A percentile compares a stretch with the other conserved stretches of the same genome.
Evolutionary conservation across 805 yeast species (phyloP).

Genomic region (Schwanniomyces sp.): DNA sequence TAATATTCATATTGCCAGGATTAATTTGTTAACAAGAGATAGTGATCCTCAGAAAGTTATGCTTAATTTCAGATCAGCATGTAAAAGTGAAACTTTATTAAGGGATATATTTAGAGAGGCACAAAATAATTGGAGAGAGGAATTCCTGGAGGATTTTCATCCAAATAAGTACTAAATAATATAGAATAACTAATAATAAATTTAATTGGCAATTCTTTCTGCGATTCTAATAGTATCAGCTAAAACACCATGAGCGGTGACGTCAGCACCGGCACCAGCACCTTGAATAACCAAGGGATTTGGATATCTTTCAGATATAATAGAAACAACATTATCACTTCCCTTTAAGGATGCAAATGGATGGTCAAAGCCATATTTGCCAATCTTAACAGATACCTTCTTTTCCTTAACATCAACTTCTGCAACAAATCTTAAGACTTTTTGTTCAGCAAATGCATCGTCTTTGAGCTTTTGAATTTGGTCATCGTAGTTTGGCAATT

Average conservation of each 20-base stretch:
- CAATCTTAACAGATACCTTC: slow-evolving; percentile 81
- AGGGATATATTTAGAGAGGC: slow-evolving; percentile 60
- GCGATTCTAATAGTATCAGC: slow-evolving; percentile 93
- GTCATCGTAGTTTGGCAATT: slow-evolving; percentile 79
- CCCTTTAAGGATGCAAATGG: slow-evolving; percentile 97
- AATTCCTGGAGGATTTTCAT: slow-evolving; percentile 5
- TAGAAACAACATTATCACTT: slow-evolving; percentile 91
- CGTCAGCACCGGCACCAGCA: slow-evolving; percentile 88
- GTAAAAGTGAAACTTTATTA: slow-evolving; percentile 52
- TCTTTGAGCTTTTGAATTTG: slow-evolving; percentile 76
- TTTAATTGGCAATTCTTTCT: slow-evolving; percentile 64
- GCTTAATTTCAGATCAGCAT: slow-evolving; percentile 63
- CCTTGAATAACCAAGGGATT: slow-evolving; percentile 96
- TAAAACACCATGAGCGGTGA: slow-evolving; percentile 79
- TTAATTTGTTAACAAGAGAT: slow-evolving; percentile 47
- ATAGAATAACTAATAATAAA: slow-evolving; percentile 2
- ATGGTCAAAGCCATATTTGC: slow-evolving; percentile 82
- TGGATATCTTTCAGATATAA: slow-evolving; percentile 86
- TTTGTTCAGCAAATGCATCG: slow-evolving; percentile 77
- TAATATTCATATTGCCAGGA: slow-evolving; percentile 75
- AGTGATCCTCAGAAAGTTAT: slow-evolving; percentile 64
- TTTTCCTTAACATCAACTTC: slow-evolving; percentile 74
- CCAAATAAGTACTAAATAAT: slow-evolving; percentile 4
- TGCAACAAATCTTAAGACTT: slow-evolving; percentile 93
- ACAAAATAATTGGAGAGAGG: slow-evolving; percentile 42